These are phyloP conservation scores for Lonicera japonica DNA, from an alignment of 129 eudicot species.

Conservation along the genomic window DNA sequence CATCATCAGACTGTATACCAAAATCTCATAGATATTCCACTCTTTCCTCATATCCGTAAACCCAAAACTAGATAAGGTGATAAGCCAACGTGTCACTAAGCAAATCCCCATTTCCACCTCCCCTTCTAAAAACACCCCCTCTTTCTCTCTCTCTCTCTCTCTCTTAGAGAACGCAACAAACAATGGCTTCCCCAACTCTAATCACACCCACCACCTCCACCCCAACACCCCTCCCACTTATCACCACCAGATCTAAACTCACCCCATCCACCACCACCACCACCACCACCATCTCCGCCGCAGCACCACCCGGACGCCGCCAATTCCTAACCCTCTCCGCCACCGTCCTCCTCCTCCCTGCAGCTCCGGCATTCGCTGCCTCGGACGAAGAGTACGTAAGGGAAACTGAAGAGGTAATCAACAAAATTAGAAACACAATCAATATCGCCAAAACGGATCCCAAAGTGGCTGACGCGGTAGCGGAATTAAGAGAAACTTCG, in stretches of 20 bases:
- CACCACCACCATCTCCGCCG: slow-evolving; percentile 24
- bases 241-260: slow-evolving; percentile 40
- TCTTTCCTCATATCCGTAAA: slow-evolving; percentile 57
- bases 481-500: slow-evolving; percentile 72
- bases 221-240: slow-evolving; percentile 49
- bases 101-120: slow-evolving; percentile 20
- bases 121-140: slow-evolving; percentile 8
- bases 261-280: slow-evolving; percentile 27
- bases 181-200: slow-evolving; percentile 83
- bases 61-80: slow-evolving; percentile 62
- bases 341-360: slow-evolving; percentile 34
- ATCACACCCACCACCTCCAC: slow-evolving; percentile 72
- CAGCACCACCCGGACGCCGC: slow-evolving; percentile 37
- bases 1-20: too few species aligned
- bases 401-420: slow-evolving; percentile 75
- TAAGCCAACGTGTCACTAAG: slow-evolving; percentile 55
- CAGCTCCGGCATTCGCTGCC: slow-evolving; percentile 45
- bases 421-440: slow-evolving; percentile 61
- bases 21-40: slow-evolving; percentile 36
- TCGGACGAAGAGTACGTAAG: slow-evolving; percentile 73
- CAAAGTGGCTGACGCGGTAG: slow-evolving; percentile 66
- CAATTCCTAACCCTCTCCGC: slow-evolving; percentile 33
- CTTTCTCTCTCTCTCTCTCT: slow-evolving; percentile 7
- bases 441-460: slow-evolving; percentile 74
- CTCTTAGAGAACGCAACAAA: slow-evolving; percentile 11